Base-by-base conservation (phyloP, 805 yeast genomes). In the Wickerhamomyces xylosicus region DNA sequence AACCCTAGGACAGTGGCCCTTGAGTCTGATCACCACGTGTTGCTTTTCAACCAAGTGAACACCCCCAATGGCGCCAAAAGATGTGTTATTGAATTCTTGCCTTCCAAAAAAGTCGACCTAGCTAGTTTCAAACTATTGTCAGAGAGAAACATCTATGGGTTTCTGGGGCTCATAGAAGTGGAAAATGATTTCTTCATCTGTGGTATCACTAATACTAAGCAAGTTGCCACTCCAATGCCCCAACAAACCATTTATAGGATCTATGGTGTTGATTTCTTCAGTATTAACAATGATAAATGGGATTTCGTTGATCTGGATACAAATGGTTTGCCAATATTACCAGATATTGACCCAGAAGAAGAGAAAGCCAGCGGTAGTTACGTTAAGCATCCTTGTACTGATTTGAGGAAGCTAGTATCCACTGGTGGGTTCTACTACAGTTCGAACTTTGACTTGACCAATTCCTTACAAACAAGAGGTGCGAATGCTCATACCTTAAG, bases 341-440 rank as follows among this genome's bases (percentile, higher is more conserved):
- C 69, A 3, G 61, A 59, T 15, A 67, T 63, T n/a, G 59, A 56
- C 3, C 58, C 50, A 34, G 48, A 45, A 25, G 28, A 27, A 2
- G 31, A 22, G 8, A 27, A 19, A 6, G 32, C 53, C 6, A 31
- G 37, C 15, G 40, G 41, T 4, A 43, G 46, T 9, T 42, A 37
- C 25, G 22, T 31, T 7, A 50, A 41, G 25, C 58, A 90, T 52
- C 97, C 97, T 0, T 87, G 97, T 53, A 69, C 67, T 35, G 92
- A 82, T 38, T 57, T 92, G 43, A 74, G 79, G 48, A 87, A 85
- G 58, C 64, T 92, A 34, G 63, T 92, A 37, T 70, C 80, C 19
- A 84, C 83, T 54, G 97, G 97, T 3, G 85, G 95, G 1, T 92
- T 92, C 56, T 90, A 85, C 60, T 92, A 81, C 62, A 85, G 95